Evolutionary conservation across 768 basidiomycete species (phyloP), one percentile per base, ranked within the genome.

Genomic region (Agaricus bisporus): DNA sequence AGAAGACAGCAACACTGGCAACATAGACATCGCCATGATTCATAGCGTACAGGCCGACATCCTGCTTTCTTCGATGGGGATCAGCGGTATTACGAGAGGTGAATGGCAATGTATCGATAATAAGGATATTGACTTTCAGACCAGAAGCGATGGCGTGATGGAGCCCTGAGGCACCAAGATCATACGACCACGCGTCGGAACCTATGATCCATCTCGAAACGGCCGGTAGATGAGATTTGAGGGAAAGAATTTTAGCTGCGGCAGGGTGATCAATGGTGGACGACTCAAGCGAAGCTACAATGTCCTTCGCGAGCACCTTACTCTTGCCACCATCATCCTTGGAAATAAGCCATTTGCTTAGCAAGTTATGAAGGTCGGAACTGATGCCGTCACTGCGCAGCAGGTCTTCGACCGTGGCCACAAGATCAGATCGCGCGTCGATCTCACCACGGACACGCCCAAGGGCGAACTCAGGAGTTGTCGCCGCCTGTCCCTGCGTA

Each of bases 11-110:
- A 35, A 95, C 80, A 62, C 91, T 93, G 8, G 95, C 94, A 51
- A 97, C 97, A 66, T 90, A 99, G 55, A 94, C 92, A 64, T 94
- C 88, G 10, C 95, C 95, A 67, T 97, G 88, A 72, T 97, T 98
- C 88, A 98, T 94, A 22, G 95, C 97, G 63, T 99, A 99, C 47
- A 99, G 75, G 2, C 95, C 97, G 48, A 95, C 88, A 68, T 99
- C 97, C 63, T 93, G 95, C 72, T 98, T 98, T 53, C 93, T 79
- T 56, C 91, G 83, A 57, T 79, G 76, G 9, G 82, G 84, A 59
- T 88, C 88, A 5, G 71, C 75, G 22, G 76, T 68, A 63, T 85
- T 82, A 50, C 92, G 85, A 35, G 83, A 70, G 2, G 92, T 84
- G 70, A 97, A 99, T 0, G 97, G 91, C 2, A 86, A 70, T 6